Percentiles rank a stretch among this genome's conserved stretches.
Evolutionary conservation across 2,329 filamentous ascomycete genomes (phyloP).

Genomic region (Furcasterigmium furcatum): DNA sequence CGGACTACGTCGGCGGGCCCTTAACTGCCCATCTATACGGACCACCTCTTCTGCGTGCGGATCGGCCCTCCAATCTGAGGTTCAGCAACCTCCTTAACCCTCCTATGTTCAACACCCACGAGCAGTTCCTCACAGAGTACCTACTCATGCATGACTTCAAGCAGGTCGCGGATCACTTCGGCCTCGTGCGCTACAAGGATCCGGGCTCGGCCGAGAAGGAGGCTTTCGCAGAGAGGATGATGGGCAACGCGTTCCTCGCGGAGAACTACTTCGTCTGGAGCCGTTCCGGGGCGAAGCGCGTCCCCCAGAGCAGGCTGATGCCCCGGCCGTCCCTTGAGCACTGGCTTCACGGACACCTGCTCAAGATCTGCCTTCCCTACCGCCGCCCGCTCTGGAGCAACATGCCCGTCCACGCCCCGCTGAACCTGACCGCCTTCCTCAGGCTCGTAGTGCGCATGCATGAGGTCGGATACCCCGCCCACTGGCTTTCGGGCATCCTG

Average conservation of each 20-base stretch:
- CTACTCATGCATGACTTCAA: slow-evolving; percentile 20
- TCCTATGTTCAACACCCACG: slow-evolving; percentile 15
- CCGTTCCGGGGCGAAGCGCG: neutral
- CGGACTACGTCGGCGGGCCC: slow-evolving; percentile 24
- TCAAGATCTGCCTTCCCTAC: slow-evolving; percentile 21
- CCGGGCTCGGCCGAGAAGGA: neutral
- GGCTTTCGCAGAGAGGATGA: neutral
- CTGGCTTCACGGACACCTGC: slow-evolving; percentile 17
- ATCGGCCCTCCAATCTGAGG: slow-evolving; percentile 14
- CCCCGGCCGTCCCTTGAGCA: slow-evolving; percentile 14
- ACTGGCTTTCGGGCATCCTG: slow-evolving; percentile 19
- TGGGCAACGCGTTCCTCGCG: slow-evolving; percentile 5
- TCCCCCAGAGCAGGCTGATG: slow-evolving; percentile 10
- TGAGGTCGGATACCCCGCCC: slow-evolving; percentile 19
- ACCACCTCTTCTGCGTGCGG: slow-evolving; percentile 18
- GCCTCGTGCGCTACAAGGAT: slow-evolving; percentile 8
- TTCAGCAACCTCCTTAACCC: slow-evolving; percentile 23
- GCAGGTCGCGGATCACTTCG: slow-evolving; percentile 19
- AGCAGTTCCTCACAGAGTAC: slow-evolving; percentile 23
- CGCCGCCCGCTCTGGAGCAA: slow-evolving; percentile 8
- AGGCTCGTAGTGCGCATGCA: slow-evolving; percentile 14
- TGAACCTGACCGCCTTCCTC: slow-evolving; percentile 18
- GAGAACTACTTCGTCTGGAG: slow-evolving; percentile 17
- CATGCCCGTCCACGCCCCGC: slow-evolving; percentile 16
- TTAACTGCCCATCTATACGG: slow-evolving; percentile 18